Evolutionary conservation across 257 asterid species (phyloP), one percentile per base, ranked within the genome.

Genomic region (Primulina huaijiensis): DNA sequence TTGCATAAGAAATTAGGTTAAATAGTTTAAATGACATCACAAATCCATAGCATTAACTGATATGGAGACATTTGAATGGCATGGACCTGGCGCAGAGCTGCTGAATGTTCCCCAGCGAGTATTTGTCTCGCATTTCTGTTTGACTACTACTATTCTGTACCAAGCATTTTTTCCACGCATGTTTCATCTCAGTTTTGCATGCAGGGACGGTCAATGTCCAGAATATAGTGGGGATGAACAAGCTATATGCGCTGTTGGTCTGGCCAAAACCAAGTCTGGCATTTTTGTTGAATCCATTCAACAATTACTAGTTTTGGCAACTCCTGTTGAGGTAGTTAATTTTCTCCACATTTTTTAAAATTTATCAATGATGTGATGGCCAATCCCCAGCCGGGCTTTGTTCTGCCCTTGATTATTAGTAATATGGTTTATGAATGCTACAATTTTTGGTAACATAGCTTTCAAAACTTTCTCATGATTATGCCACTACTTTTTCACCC

Each of bases 261-360:
- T 94, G 70, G 87, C 93, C 55, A 94, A 91, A 81, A 83, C 92
- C 67, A 91, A 82, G 84, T 86, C 95, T 62, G 95, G 97, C 31
- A 83, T 91, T 68, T 94, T 94, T 77, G 82, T 94, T 64, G 99
- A 94, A 79, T 96, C 99, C 72, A 89, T 94, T 75, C 96, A 94
- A 77, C 81, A 85, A 77, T 90, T 94, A 78, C 79, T 94, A 77
- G 86, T 94, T 74, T 80, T 91, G 87, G 97, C 99, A 38, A 94
- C 99, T 87, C 97, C 99, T 46, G 94, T 81, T 35, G 99, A 94
- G 99, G 97, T 92, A 76, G 20, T 69, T 58, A 64, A 9, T 58
- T 63, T 72, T 25, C 66, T 50, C 31, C 66, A 31, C 19, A 68
- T 58, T 30, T 68, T 79, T 7, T 2, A 71, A 52, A 69, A 65